Evolutionary conservation across 164 flowering plant genomes (phyloP).

Genomic region (Vitis rupestris): DNA sequence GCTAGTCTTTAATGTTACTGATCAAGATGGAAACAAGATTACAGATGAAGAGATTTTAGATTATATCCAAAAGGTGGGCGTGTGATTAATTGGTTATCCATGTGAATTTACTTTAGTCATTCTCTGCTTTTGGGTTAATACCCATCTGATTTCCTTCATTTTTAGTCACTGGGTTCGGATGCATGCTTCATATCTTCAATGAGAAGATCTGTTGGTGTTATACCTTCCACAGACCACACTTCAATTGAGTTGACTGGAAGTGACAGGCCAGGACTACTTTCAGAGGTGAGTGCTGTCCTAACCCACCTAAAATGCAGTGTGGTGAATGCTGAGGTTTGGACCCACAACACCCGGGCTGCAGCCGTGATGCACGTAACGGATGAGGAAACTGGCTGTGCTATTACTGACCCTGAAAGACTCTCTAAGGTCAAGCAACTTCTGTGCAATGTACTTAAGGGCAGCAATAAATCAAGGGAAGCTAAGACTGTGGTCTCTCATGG

Average conservation of each 20-base stretch:
- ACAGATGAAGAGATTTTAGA: conserved; percentile 63
- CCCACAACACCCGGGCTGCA: conserved; percentile 87
- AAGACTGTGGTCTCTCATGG: conserved; percentile 67
- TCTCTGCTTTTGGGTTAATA: background rate
- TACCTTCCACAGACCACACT: conserved; percentile 54
- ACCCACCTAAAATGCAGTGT: conserved; percentile 86
- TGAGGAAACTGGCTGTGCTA: conserved; percentile 49
- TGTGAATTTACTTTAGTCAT: conserved; percentile 5
- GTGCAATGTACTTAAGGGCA: conserved; percentile 70
- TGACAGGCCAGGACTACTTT: conserved; percentile 86
- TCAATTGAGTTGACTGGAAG: conserved; percentile 80
- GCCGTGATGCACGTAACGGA: conserved; percentile 87
- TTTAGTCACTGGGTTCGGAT: conserved; percentile 84
- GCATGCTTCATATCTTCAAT: conserved; percentile 43
- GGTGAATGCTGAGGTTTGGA: conserved; percentile 89
- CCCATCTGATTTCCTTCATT: conserved; percentile 13
- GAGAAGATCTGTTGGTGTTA: conserved; percentile 66
- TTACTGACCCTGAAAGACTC: conserved; percentile 62
- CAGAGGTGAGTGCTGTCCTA: conserved; percentile 89
- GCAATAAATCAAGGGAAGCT: conserved; percentile 57
- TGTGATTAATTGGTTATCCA: conserved; percentile 1
- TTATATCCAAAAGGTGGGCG: conserved; percentile 60
- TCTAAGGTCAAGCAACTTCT: conserved; percentile 60
- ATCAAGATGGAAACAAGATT: conserved; percentile 82
- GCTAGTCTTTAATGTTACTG: conserved; percentile 87